Evolutionary conservation across 345 rosid species (phyloP).

Genomic region (Noccaea bulbosa): DNA sequence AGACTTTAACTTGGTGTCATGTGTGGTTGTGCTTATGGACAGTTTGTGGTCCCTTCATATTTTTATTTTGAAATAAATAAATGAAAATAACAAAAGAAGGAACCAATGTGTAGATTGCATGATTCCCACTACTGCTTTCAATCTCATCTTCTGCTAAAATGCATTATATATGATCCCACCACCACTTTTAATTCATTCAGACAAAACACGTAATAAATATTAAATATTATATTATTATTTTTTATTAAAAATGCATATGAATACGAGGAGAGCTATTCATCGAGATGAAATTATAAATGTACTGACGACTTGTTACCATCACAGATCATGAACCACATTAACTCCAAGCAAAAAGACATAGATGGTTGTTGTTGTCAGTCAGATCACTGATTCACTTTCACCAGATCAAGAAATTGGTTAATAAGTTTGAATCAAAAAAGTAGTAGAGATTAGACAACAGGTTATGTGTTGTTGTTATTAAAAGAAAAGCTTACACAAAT

Average conservation of each 20-base stretch:
- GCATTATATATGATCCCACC: conserved; percentile 41
- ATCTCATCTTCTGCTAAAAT: conserved; percentile 36
- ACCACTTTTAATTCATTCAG: conserved; percentile 34
- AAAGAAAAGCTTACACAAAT: conserved; percentile 28
- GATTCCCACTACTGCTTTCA: conserved; percentile 45
- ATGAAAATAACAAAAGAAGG: neutral
- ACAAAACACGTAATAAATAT: conserved; percentile 30
- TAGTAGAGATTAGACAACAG: conserved; percentile 27
- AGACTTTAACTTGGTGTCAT: conserved; percentile 46
- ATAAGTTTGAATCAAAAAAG: conserved; percentile 14
- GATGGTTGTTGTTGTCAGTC: conserved; percentile 36
- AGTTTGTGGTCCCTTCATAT: conserved; percentile 40
- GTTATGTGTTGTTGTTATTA: conserved; percentile 31
- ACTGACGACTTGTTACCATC: conserved; percentile 46
- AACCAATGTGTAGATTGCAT: conserved; percentile 46
- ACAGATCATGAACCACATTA: conserved; percentile 42
- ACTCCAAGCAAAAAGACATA: conserved; percentile 40
- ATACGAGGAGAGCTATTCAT: conserved; percentile 47
- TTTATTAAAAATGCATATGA: conserved; percentile 29
- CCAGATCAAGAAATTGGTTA: conserved; percentile 30
- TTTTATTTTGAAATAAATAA: neutral
- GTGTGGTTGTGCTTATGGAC: conserved; percentile 46
- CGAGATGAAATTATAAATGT: conserved; percentile 29
- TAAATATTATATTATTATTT: neutral
- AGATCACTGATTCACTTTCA: conserved; percentile 43